A percentile compares a stretch with the other conserved stretches of the same genome.
These are phyloP conservation scores for Colletotrichum orchidophilum DNA, from an alignment of 2,329 filamentous ascomycete species.

Conservation along the genomic window DNA sequence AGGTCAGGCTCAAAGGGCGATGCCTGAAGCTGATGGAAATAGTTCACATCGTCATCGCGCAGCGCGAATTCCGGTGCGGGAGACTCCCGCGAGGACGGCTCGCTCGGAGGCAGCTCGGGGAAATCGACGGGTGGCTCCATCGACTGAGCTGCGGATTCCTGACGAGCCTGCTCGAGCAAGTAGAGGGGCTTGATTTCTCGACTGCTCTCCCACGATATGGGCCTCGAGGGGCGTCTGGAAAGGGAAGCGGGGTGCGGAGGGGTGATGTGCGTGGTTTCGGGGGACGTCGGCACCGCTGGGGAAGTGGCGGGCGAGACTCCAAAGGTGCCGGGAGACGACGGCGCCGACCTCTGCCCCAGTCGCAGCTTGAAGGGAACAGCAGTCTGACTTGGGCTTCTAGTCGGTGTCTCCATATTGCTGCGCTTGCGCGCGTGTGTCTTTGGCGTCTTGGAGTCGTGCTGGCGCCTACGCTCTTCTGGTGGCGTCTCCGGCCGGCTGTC, in stretches of 20 bases:
- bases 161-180: constrained; percentile 73
- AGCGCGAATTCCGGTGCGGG: constrained; percentile 44
- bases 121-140: constrained; percentile 49
- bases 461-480: constrained; percentile 55
- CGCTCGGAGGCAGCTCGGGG: constrained; percentile 60
- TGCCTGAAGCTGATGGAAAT: constrained; percentile 27
- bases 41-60: constrained; percentile 41
- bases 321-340: constrained; percentile 52
- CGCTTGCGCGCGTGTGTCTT: constrained; percentile 57
- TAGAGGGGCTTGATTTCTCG: constrained; percentile 84
- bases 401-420: constrained; percentile 57
- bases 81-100: constrained; percentile 47
- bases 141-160: constrained; percentile 40
- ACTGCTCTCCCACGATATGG: constrained; percentile 69
- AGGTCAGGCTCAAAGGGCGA: constrained; percentile 41
- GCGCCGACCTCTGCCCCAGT: constrained; percentile 57
- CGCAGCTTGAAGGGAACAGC: constrained; percentile 67
- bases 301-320: constrained; percentile 51
- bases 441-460: constrained; percentile 51
- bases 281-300: constrained; percentile 41
- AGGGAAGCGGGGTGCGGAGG: neutral
- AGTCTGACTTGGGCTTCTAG: constrained; percentile 64
- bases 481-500: constrained; percentile 69
- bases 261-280: constrained; percentile 38
- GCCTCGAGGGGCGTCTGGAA: constrained; percentile 55